Evolutionary conservation across 345 rosid species (phyloP), one percentile per base, ranked within the genome.

Genomic region (Populus nigra): DNA sequence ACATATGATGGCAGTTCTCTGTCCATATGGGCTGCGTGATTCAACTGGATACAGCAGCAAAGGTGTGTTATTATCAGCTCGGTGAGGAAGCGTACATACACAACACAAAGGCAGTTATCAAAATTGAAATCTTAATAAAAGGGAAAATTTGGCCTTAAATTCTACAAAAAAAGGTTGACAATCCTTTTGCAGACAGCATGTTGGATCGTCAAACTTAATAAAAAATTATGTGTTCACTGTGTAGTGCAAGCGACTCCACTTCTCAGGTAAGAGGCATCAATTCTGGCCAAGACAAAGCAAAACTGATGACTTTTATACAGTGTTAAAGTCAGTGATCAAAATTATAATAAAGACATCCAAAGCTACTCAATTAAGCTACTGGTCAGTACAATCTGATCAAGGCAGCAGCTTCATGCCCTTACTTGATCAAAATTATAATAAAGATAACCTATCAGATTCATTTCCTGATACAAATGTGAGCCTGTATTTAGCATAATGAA

Each of bases 21-120:
- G 94, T 74, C 98, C 98, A 41, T 82, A 85, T 72, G 94, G 96
- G 83, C 98, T 86, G 75, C 88, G 92, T 63, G 99, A 95, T 84
- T 92, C 90, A 79, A 93, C 99, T 95, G 86, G 78, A 89, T 12
- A 68, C 15, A 71, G 33, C 41, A 73, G 38, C 36, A 65, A 62
- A 83, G 20, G 41, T 78, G n/a, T 69, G 61, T 25, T 41, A 43
- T 57, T 69, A 73, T 47, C 62, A 74, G 47, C 71, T 78, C 72
- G 57, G 57, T 31, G 31, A 50, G 82, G 73, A 70, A 59, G 73
- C 61, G 69, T 41, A 72, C 20, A 74, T 59, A 8, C 31, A 20
- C 65, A 73, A 8, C 25, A 59, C 1, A 4, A 74, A 13, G 5
- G 12, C 1, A 22, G n/a, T 50, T 15, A 3, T 39, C 16, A 22